Percentiles rank a stretch among this genome's conserved stretches.
phyloP scores from a whole-genome alignment of 2,329 filamentous ascomycete genomes.

The Colletotrichum chlorophyti region DNA sequence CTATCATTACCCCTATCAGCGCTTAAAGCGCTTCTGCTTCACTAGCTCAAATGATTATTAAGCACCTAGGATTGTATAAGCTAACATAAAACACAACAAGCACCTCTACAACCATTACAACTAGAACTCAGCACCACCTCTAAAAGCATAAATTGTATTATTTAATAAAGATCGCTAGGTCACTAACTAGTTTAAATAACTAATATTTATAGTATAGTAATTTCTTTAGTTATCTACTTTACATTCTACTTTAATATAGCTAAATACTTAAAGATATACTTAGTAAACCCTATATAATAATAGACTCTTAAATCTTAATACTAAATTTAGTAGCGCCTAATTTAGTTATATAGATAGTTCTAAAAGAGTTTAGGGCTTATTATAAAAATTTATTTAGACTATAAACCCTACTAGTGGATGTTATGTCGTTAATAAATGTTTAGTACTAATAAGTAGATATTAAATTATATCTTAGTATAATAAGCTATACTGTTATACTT shows the following conservation, averaged over 20 bases:
- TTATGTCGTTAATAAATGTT: background rate
- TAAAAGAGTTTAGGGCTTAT: background rate
- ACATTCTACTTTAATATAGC: background rate
- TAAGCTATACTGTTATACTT: background rate
- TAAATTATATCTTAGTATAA: background rate
- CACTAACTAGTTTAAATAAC: background rate
- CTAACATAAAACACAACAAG: background rate
- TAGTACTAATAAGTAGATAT: background rate
- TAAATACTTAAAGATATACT: background rate
- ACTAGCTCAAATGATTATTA: background rate
- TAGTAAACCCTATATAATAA: too few species aligned
- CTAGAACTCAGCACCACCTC: background rate
- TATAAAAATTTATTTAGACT: background rate
- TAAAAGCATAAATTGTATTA: background rate
- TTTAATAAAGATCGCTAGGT: background rate
- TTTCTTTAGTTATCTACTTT: background rate
- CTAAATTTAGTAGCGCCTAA: background rate
- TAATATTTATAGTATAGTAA: background rate
- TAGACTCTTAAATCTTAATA: background rate
- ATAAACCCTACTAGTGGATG: background rate
- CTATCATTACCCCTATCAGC: background rate
- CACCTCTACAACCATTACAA: background rate
- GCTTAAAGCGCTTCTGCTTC: background rate
- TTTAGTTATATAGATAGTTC: background rate
- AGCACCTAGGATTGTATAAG: background rate